Base-by-base conservation (phyloP, 768 basidiomycete species). In the Podaxis sp. region DNA sequence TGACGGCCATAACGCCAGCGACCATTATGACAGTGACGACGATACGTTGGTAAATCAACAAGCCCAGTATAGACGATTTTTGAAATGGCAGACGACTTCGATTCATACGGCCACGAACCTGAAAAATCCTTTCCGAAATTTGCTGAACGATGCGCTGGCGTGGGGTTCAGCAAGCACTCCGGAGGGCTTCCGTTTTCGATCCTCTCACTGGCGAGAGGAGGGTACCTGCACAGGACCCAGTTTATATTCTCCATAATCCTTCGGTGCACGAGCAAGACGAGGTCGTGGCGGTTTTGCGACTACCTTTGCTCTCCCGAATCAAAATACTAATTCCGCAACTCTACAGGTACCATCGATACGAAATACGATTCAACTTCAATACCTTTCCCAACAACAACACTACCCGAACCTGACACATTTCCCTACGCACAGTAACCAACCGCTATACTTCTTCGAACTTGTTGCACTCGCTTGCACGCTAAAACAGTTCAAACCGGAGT, bases 211-310 rank as follows among this genome's bases (percentile, higher is more conserved):
- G 35, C 16, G 56, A 59, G 25, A 16, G 50, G 44, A 35, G 50
- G 38, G 50, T 48, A 27, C 11, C 38, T 35, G 51, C 50, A 13
- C 27, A 59, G 32, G 59, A 52, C 50, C 59, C 51, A 5, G 51
- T 59, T 13, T 40, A 32, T 21, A 53, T 36, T 44, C 38, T 59
- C 1, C 18, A 52, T 21, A 35, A 59, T 32, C 50, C 59, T 27
- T 53, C 51, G 21, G 51, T 53, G 27, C 42, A 59, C 42, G 27
- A 52, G 32, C 28, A 47, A 28, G 59, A 59, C 40, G 51, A 59
- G 36, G 59, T 59, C 46, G 59, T 59, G 51, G 59, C 59, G 2
- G 25, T 44, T 21, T 36, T 59, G 25, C 40, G 18, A 1, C 18
- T 59, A 13, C 50, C 59, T 35, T 28, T 40, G 1, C 42, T 23